These are phyloP conservation scores for Megacollybia marginata DNA, from an alignment of 768 basidiomycete genomes.

Conservation along the genomic window DNA sequence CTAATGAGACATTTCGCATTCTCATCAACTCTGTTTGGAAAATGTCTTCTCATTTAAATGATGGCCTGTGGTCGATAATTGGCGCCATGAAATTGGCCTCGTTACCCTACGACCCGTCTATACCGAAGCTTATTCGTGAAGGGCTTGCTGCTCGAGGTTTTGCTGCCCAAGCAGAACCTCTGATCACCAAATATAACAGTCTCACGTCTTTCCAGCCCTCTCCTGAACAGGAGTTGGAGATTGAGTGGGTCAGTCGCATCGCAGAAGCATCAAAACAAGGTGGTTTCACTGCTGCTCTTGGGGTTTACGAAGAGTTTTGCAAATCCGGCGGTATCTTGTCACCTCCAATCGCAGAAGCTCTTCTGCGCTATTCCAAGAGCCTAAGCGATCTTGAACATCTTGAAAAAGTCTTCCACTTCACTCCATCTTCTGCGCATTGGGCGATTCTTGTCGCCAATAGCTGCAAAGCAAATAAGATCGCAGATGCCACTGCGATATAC, in stretches of 20 bases:
- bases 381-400: constrained; percentile 34
- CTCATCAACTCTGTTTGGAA: constrained; percentile 39
- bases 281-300: constrained; percentile 27
- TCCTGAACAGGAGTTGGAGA: not conserved
- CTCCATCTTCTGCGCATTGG: constrained; percentile 41
- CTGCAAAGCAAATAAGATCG: constrained; percentile 27
- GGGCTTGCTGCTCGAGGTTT: not conserved
- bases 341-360: constrained; percentile 26
- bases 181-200: not conserved
- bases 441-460: constrained; percentile 47
- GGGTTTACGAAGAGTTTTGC: constrained; percentile 23
- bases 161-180: not conserved
- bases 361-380: constrained; percentile 34
- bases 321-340: constrained; percentile 23
- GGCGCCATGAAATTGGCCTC: constrained; percentile 38
- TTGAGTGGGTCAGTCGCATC: not conserved
- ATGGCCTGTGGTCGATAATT: constrained; percentile 28
- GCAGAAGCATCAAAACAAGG: constrained; percentile 12
- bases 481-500: constrained; percentile 44
- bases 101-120: constrained; percentile 34
- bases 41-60: constrained; percentile 1
- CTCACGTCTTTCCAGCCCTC: not conserved
- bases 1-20: constrained; percentile 38
- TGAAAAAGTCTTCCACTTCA: constrained; percentile 31
- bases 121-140: constrained; percentile 27